Conservation (phyloP, 2,329 filamentous ascomycete genomes). For the Ophiosphaerella narmari region DNA sequence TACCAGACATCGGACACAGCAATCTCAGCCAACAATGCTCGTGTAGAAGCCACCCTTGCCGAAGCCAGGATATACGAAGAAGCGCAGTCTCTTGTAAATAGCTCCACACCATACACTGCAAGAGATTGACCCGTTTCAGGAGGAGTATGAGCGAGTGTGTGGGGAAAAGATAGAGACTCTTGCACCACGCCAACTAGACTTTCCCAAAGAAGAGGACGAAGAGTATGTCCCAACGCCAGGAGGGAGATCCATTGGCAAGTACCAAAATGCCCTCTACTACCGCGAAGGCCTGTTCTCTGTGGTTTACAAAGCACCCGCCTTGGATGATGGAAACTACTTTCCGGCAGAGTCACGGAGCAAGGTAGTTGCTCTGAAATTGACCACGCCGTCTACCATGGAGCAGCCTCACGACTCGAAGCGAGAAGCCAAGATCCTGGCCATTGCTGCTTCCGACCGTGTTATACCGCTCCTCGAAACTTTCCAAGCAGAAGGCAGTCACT, state of each 20-base stretch:
- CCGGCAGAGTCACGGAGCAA: slow-evolving; percentile 23
- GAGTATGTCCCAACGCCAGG: slow-evolving; percentile 41
- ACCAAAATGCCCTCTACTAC: slow-evolving; percentile 61
- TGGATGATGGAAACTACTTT: slow-evolving; percentile 40
- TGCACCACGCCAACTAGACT: slow-evolving; percentile 23
- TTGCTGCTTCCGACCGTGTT: slow-evolving; percentile 61
- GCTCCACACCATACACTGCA: not conserved
- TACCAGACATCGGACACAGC: slow-evolving; percentile 53
- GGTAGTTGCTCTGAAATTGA: slow-evolving; percentile 81
- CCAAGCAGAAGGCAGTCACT: slow-evolving; percentile 67
- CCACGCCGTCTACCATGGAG: slow-evolving; percentile 71
- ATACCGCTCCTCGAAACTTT: slow-evolving; percentile 76
- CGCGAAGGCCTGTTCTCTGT: slow-evolving; percentile 77
- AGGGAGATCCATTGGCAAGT: slow-evolving; percentile 58
- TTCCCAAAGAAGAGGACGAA: slow-evolving; percentile 34
- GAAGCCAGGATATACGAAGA: slow-evolving; percentile 68
- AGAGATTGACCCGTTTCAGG: slow-evolving; percentile 33
- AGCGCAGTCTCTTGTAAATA: slow-evolving; percentile 61
- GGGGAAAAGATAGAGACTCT: slow-evolving; percentile 26
- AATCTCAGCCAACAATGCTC: slow-evolving; percentile 54
- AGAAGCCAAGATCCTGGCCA: slow-evolving; percentile 74
- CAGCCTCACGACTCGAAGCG: slow-evolving; percentile 82
- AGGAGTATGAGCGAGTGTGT: slow-evolving; percentile 38
- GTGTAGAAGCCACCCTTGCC: slow-evolving; percentile 64
- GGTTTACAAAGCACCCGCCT: slow-evolving; percentile 71